Evolutionary conservation across 2,329 filamentous ascomycete species (phyloP).

Genomic region (Xylariaceae sp.): DNA sequence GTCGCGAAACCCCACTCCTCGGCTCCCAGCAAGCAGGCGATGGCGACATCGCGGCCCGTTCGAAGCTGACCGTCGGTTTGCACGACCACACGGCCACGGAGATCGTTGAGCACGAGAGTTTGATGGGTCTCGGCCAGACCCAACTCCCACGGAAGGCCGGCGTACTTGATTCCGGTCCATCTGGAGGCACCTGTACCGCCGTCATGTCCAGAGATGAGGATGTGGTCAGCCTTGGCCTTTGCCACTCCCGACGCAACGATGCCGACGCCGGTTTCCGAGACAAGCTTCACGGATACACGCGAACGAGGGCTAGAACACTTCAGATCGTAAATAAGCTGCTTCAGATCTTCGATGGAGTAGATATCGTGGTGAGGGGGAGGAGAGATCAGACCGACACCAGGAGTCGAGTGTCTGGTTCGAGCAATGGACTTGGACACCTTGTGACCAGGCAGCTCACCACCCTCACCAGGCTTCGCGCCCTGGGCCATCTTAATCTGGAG

Average conservation of each 20-base stretch:
- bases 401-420: slow-evolving; percentile 90
- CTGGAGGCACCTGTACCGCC: slow-evolving; percentile 93
- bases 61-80: slow-evolving; percentile 94
- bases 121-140: slow-evolving; percentile 97
- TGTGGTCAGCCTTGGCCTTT: slow-evolving; percentile 95
- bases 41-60: slow-evolving; percentile 88
- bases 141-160: slow-evolving; percentile 92
- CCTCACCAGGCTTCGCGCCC: slow-evolving; percentile 94
- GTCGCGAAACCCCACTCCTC: slow-evolving; percentile 98
- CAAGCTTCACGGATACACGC: slow-evolving; percentile 92
- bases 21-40: slow-evolving; percentile 91
- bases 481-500: slow-evolving; percentile 99
- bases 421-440: slow-evolving; percentile 95
- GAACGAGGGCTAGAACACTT: slow-evolving; percentile 94
- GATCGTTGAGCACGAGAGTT: slow-evolving; percentile 89
- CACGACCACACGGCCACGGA: slow-evolving; percentile 90
- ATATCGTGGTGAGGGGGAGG: slow-evolving; percentile 97
- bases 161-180: slow-evolving; percentile 99
- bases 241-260: slow-evolving; percentile 97
- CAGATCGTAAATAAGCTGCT: slow-evolving; percentile 95
- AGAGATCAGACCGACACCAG: slow-evolving; percentile 92
- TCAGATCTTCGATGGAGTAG: slow-evolving; percentile 96
- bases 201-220: slow-evolving; percentile 93
- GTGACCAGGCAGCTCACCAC: slow-evolving; percentile 93
- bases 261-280: slow-evolving; percentile 94